Evolutionary conservation across 257 asterid species (phyloP), one percentile per base, ranked within the genome.

Genomic region (Solanum corneliomulleri): DNA sequence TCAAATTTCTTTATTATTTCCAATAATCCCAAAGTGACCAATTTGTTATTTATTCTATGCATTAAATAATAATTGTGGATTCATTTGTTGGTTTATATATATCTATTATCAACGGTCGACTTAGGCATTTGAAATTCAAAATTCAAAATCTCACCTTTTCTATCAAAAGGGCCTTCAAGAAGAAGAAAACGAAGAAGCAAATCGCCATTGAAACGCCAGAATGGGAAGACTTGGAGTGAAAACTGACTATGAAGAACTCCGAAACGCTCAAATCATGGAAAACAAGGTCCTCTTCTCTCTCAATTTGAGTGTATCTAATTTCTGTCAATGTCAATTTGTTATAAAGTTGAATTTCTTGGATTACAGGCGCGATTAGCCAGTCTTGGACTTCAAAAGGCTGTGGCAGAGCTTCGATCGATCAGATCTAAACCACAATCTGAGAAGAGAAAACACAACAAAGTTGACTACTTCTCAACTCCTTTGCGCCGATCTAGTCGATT

Each of bases 201-300:
- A 35, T 29, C 72, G 3, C 75, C 9, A 56, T 66, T 81, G 42
- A 87, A 31, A 44, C 85, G 37, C 62, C 4, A 18, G 39, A 88
- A 95, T 94, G 96, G 97, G 94, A 88, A 92, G 89, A 83, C 85
- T 92, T 86, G 82, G 90, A 90, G 89, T 95, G 13, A 90, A 91
- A 84, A 86, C 92, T 11, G 93, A 90, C 20, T 94, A 94, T 76
- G 99, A 93, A 89, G 91, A 92, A 86, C 90, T 92, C 86, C 88
- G 96, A 75, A 87, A 87, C 6, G 90, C 96, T 84, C 95, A 94
- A 9, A 93, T 92, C 56, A 58, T 80, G 64, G 93, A 78, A 86
- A 86, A 86, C 47, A 62, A 86, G 74, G 88, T 77, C 25, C 20
- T 31, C 14, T 41, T 52, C 83, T 23, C 45, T 45, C 64, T 21